Conservation (phyloP, 306 rosid genomes). For the Adenanthera pavonina region DNA sequence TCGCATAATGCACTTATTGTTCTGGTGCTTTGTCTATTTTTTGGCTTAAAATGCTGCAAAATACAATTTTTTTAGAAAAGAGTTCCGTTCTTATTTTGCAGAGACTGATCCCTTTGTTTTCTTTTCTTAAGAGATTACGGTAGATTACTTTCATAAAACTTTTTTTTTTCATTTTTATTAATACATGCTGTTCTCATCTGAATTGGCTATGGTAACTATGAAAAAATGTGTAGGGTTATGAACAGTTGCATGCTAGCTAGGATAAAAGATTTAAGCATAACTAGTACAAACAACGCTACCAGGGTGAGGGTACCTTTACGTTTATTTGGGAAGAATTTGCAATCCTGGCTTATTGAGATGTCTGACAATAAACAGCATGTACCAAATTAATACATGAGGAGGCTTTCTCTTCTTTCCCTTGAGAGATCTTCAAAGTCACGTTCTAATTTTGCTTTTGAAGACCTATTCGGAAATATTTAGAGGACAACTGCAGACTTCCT, state of each 20-base stretch:
- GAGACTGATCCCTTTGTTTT: background rate
- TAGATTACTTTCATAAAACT: background rate
- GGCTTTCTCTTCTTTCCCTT: conserved; percentile 13
- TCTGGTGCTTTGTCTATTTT: conserved; percentile 11
- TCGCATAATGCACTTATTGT: background rate
- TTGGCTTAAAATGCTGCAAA: conserved; percentile 12
- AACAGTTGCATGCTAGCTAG: conserved; percentile 9
- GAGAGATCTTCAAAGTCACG: conserved; percentile 12
- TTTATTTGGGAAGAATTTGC: background rate
- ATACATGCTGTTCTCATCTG: conserved; percentile 14
- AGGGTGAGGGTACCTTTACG: background rate
- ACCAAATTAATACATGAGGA: background rate
- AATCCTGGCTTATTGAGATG: conserved; percentile 17
- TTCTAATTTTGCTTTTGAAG: conserved; percentile 18
- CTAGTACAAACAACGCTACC: background rate
- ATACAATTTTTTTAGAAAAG: background rate
- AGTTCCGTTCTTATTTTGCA: conserved; percentile 18
- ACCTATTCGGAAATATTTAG: background rate
- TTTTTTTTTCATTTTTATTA: conserved; percentile 7
- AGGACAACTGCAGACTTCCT: background rate
- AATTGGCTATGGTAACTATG: conserved; percentile 13
- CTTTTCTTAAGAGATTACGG: background rate
- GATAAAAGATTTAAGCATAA: background rate
- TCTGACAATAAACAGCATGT: conserved; percentile 18
- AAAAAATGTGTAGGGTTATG: background rate